A percentile compares a stretch with the other conserved stretches of the same genome.
phyloP scores from a whole-genome alignment of 169 alveolate species.

The Cyclospora cayetanensis region DNA sequence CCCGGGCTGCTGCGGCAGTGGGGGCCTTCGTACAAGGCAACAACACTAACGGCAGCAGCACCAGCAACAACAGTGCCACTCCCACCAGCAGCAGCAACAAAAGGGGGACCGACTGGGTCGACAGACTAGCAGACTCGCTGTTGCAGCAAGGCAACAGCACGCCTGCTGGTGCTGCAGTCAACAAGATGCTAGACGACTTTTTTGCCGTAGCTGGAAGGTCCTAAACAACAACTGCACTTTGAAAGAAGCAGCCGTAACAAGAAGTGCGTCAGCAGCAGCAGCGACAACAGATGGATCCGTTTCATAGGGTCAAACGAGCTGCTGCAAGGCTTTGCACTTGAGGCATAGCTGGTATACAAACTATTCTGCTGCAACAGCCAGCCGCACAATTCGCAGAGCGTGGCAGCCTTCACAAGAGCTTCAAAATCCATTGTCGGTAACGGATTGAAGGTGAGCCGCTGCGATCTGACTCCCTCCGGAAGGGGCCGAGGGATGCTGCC shows the following conservation, averaged over 20 bases:
- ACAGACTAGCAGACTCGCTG: constrained; percentile 6
- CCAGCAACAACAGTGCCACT: constrained; percentile 9
- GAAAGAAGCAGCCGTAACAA: neutral
- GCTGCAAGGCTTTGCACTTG: too few relatives aligned
- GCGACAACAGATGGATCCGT: too few relatives aligned
- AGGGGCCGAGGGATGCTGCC: too few relatives aligned
- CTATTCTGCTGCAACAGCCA: too few relatives aligned
- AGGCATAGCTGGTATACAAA: too few relatives aligned
- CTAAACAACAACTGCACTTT: neutral
- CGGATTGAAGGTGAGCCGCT: too few relatives aligned
- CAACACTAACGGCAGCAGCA: constrained; percentile 24
- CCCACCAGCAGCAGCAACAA: constrained; percentile 41
- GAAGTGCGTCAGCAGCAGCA: neutral
- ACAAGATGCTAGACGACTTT: constrained; percentile 14
- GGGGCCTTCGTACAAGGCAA: neutral
- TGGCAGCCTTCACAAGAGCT: too few relatives aligned
- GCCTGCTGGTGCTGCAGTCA: constrained; percentile 41
- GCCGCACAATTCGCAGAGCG: too few relatives aligned
- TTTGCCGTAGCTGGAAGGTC: constrained; percentile 1
- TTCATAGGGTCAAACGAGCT: too few relatives aligned
- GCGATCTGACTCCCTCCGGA: too few relatives aligned
- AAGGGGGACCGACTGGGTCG: neutral
- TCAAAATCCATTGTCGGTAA: too few relatives aligned
- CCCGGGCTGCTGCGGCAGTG: constrained; percentile 56
- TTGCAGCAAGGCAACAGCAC: constrained; percentile 29